These are phyloP conservation scores for Suillus spraguei DNA, from an alignment of 768 basidiomycete genomes.

Conservation along the genomic window DNA sequence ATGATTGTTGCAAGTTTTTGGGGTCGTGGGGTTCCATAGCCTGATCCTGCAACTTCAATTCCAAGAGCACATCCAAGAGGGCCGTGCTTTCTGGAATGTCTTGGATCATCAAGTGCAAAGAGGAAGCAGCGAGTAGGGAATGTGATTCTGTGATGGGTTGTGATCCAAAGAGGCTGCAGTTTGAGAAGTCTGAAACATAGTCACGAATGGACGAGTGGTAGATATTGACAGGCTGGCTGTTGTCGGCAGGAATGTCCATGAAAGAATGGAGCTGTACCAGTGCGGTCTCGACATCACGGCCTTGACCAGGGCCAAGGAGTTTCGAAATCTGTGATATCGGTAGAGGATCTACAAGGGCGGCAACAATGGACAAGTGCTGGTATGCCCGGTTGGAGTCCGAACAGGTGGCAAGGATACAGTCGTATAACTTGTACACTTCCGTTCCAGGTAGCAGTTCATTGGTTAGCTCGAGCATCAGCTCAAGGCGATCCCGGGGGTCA, in stretches of 20 bases:
- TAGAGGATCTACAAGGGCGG: neutral
- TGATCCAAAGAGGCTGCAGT: neutral
- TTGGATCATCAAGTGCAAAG: neutral
- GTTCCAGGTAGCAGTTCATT: neutral
- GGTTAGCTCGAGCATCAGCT: neutral
- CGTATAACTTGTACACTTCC: neutral
- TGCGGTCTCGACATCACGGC: neutral
- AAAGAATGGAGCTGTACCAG: neutral
- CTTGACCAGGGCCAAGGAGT: neutral
- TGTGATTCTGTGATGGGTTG: neutral
- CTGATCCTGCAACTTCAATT: neutral
- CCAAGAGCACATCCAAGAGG: neutral
- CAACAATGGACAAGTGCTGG: neutral
- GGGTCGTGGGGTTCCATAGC: neutral
- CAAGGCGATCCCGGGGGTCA: neutral
- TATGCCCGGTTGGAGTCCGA: neutral
- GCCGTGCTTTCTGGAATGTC: neutral
- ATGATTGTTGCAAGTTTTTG: neutral
- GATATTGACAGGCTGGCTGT: neutral
- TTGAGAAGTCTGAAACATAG: neutral
- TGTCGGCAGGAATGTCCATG: neutral
- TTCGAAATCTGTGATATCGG: neutral
- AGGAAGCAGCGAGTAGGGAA: neutral
- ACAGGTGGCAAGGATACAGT: neutral
- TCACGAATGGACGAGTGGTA: neutral